Evolutionary conservation across 257 asterid species (phyloP), one percentile per base, ranked within the genome.

Genomic region (Ajuga chamaepitys): DNA sequence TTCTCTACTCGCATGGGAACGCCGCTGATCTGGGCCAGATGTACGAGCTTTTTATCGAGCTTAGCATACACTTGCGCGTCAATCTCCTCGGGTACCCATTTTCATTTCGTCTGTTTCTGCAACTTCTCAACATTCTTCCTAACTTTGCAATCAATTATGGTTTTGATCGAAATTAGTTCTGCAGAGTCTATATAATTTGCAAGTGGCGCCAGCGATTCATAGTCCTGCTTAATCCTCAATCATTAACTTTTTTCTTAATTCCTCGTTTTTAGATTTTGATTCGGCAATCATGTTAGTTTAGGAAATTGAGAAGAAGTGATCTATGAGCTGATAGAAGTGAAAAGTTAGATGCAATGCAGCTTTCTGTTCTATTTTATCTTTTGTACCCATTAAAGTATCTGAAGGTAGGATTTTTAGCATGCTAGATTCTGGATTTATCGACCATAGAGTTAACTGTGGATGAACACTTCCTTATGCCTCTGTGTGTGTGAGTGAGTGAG

Each of bases 1-100:
- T 94, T 34, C 86, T 94, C 6, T 94, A 88, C 75, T 93, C 98
- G 5, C 98, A 92, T 55, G 98, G 98, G 38, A 92, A 92, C 84
- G 98, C 98, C 41, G 86, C 99, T 58, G 99, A 94, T 82, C 85
- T 94, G 53, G 99, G 99, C 13, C 99, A 94, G 89, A 88, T 94
- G 97, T 88, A 86, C 53, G 95, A 88, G 85, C 95, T 94, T 25
- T 90, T 88, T 62, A 82, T 90, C 71, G 95, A 94, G 81, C 89
- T 94, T 57, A 83, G 95, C 64, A 91, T 88, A 28, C 99, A 94
- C 79, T 61, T 90, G 75, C 92, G 95, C 24, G 95, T 88, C 74
- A 94, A 90, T 83, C 90, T 90, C 73, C 78, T 94, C 75, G 97
- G 99, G 99, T 92, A 83, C 59, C 57, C 10, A 22, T 55, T 53